phyloP scores from a whole-genome alignment of 371 early-diverging fungal species.

The Syncephalastrum racemosum region DNA sequence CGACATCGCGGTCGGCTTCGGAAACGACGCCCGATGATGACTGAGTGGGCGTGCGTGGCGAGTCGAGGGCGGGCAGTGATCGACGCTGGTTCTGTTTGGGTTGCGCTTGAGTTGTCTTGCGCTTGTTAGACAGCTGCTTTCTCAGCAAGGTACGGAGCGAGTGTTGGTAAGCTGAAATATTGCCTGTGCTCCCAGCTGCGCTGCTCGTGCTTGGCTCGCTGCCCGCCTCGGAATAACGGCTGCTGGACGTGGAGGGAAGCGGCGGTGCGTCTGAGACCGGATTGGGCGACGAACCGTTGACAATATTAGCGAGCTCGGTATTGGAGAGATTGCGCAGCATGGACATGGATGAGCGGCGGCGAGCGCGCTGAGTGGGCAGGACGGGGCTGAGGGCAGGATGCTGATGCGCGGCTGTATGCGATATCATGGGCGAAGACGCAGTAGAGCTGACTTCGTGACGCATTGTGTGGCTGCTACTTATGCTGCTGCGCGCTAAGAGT shows the following conservation, averaged over 20 bases:
- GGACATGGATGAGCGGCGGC: conserved; percentile 32
- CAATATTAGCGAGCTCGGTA: conserved; percentile 28
- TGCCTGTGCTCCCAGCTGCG: conserved; percentile 2
- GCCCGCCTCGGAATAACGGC: background rate
- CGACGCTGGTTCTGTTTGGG: background rate
- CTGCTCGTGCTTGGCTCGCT: conserved; percentile 3
- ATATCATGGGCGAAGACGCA: conserved; percentile 2
- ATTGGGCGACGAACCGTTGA: conserved; percentile 29
- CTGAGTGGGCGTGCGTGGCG: background rate
- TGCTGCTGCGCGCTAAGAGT: too few relatives aligned
- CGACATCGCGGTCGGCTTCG: conserved; percentile 29
- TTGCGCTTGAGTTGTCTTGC: conserved; percentile 8
- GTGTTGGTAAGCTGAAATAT: conserved; percentile 23
- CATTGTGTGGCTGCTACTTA: background rate
- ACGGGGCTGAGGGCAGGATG: background rate
- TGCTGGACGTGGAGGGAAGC: background rate
- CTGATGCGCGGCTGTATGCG: background rate
- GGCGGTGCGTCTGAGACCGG: conserved; percentile 24
- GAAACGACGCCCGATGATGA: background rate
- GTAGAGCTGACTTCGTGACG: conserved; percentile 2
- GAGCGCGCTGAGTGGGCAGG: conserved; percentile 9
- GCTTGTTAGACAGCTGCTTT: conserved; percentile 22
- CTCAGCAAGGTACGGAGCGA: conserved; percentile 20
- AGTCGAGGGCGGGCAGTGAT: background rate
- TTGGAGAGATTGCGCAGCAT: conserved; percentile 28